Evolutionary conservation across 345 rosid species (phyloP), one percentile per base, ranked within the genome.

Genomic region (Bruguiera sexangula): DNA sequence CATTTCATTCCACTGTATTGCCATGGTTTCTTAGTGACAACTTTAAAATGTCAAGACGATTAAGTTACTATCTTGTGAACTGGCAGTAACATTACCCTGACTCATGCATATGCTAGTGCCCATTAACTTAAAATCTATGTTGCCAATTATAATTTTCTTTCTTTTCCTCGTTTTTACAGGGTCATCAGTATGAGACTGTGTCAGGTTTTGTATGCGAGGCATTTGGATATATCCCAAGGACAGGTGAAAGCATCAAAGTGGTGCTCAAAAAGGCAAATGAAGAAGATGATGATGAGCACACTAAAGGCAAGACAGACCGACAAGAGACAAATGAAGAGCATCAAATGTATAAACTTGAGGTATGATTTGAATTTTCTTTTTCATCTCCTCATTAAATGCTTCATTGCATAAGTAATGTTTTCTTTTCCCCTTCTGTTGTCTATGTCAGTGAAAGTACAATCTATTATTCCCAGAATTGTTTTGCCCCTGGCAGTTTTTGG

Each of bases 151-250:
- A 68, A 31, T 31, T 56, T 21, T 60, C 20, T 21, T 55, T 36
- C n/a, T 66, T 56, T 63, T 43, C 50, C 18, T 43, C 1, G 5
- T 43, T 43, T 70, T 48, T 66, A 69, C 87, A 95, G 99, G 99
- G 83, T 60, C 94, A 88, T 83, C 99, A 92, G 76, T 95, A 92
- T 19, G 98, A 95, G 89, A 92, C 99, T 22, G 99, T 92, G 24
- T 95, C 99, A 11, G 99, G 98, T 63, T 95, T 88, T 75, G 80
- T 95, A 67, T 92, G 99, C 4, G 99, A 95, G 77, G 94, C 91
- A 76, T 95, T 95, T 84, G 99, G 99, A 69, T 95, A 90, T 72
- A 95, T 95, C 66, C 99, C 98, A 53, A 85, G 89, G 87, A 95
- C 97, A 24, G 98, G 99, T 36, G 99, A 95, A 81, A 87, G 85